phyloP scores from a whole-genome alignment of 2,329 filamentous ascomycete species.

The Shiraia bambusicola region DNA sequence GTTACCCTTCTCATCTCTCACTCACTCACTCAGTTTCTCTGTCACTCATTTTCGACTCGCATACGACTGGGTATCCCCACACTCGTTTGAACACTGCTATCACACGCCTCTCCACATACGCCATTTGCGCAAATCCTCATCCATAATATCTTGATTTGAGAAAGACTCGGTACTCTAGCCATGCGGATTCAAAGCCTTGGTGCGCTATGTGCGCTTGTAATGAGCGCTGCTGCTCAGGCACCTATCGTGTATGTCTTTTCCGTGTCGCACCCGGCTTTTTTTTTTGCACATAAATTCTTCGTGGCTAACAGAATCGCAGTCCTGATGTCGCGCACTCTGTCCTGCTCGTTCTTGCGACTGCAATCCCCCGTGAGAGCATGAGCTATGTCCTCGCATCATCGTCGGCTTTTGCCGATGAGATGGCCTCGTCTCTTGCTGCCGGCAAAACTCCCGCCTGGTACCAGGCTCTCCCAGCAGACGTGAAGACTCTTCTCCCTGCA shows the following conservation, averaged over 20 bases:
- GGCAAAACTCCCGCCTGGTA: slow-evolving; percentile 50
- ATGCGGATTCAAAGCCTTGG: slow-evolving; percentile 37
- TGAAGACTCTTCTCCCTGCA: slow-evolving; percentile 47
- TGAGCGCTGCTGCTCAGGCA: slow-evolving; percentile 29
- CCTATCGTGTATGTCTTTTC: slow-evolving; percentile 22
- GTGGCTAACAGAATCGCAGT: slow-evolving; percentile 17
- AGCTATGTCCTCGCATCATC: slow-evolving; percentile 46
- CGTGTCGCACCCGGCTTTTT: slow-evolving; percentile 7
- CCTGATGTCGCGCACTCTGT: slow-evolving; percentile 40
- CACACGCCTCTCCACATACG: slow-evolving; percentile 6
- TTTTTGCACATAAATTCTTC: slow-evolving; percentile 4
- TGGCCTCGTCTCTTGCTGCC: slow-evolving; percentile 48
- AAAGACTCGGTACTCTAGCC: slow-evolving; percentile 9
- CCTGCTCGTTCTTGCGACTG: slow-evolving; percentile 48
- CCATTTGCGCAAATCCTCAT: slow-evolving; percentile 10
- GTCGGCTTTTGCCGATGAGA: slow-evolving; percentile 43
- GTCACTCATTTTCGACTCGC: slow-evolving; percentile 15
- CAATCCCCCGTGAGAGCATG: slow-evolving; percentile 46
- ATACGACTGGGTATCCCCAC: slow-evolving; percentile 24
- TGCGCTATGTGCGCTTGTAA: slow-evolving; percentile 33
- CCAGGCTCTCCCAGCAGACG: slow-evolving; percentile 46
- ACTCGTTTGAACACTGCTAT: slow-evolving; percentile 22
- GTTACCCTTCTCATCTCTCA: slow-evolving; percentile 19
- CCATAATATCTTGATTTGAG: slow-evolving; percentile 4
- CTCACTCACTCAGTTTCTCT: slow-evolving; percentile 22